Conservation (phyloP, 1,284 basidiomycete genomes). For the Cryptococcus hybrid region DNA sequence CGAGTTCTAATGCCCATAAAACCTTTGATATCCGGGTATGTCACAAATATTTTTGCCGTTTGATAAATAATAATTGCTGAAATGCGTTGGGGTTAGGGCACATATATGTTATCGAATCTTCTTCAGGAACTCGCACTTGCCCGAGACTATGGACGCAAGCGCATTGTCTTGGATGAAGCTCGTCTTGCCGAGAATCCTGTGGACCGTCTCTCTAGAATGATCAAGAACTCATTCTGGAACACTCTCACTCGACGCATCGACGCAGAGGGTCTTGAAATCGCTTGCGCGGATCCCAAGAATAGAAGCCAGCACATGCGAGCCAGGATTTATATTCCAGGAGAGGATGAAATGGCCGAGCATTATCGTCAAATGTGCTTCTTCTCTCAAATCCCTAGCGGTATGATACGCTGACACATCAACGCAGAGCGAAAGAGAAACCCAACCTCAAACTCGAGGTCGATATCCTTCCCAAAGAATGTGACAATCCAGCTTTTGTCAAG, state of each 20-base stretch:
- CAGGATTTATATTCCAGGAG: constrained; percentile 91
- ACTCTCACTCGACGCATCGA: constrained; percentile 95
- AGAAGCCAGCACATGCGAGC: constrained; percentile 80
- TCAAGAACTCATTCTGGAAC: constrained; percentile 97
- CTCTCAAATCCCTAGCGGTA: neutral
- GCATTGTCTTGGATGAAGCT: constrained; percentile 96
- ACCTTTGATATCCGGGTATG: constrained; percentile 89
- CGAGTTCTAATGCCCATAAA: constrained; percentile 96
- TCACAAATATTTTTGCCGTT: constrained; percentile 17
- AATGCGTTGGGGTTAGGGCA: constrained; percentile 61
- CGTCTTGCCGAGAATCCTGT: constrained; percentile 96
- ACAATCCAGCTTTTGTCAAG: constrained; percentile 86
- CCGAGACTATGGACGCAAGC: constrained; percentile 90
- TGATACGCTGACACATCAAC: too few relatives aligned
- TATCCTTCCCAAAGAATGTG: constrained; percentile 77
- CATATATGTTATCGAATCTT: constrained; percentile 98
- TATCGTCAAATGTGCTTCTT: constrained; percentile 59
- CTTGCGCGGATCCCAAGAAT: constrained; percentile 96
- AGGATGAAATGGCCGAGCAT: constrained; percentile 91
- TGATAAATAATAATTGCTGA: neutral
- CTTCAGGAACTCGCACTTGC: constrained; percentile 97
- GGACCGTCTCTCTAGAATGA: constrained; percentile 95
- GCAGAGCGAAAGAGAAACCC: constrained; percentile 62
- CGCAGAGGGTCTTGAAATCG: constrained; percentile 93
- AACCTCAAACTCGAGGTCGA: constrained; percentile 89